These are phyloP conservation scores for Salix exigua DNA, from an alignment of 345 rosid species.

Conservation along the genomic window DNA sequence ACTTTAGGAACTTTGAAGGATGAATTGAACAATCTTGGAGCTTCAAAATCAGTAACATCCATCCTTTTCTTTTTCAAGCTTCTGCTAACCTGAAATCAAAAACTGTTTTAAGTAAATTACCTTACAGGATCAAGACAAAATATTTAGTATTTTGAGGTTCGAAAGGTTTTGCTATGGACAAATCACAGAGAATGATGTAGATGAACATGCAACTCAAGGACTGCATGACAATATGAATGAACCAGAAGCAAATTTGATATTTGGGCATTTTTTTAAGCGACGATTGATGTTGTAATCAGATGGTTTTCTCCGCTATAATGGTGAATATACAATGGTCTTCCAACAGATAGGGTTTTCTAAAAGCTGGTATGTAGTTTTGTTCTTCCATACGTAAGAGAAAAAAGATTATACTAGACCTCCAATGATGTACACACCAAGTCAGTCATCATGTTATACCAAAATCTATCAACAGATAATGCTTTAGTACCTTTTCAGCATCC, in stretches of 20 bases:
- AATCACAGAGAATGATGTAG: neutral
- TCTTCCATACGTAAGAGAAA: neutral
- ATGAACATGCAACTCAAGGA: neutral
- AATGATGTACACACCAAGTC: neutral
- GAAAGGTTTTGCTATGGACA: neutral
- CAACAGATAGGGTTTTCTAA: neutral
- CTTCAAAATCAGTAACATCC: slow-evolving; percentile 30
- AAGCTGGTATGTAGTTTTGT: neutral
- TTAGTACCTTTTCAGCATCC: slow-evolving; percentile 50
- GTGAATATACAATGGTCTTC: neutral
- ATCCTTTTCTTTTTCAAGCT: slow-evolving; percentile 57
- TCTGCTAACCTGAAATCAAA: slow-evolving; percentile 43
- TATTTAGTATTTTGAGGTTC: neutral
- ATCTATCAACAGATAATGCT: neutral
- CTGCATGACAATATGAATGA: neutral
- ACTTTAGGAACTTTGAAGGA: slow-evolving; percentile 75
- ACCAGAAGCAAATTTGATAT: neutral
- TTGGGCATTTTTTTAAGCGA: neutral
- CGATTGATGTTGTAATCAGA: neutral
- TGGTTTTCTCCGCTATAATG: neutral
- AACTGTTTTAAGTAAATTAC: neutral
- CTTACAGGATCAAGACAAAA: neutral
- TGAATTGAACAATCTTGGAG: slow-evolving; percentile 66
- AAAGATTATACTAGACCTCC: neutral
- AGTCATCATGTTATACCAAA: neutral